Evolutionary conservation across 768 basidiomycete species (phyloP), one percentile per base, ranked within the genome.

Genomic region (Mycena chlorophos): DNA sequence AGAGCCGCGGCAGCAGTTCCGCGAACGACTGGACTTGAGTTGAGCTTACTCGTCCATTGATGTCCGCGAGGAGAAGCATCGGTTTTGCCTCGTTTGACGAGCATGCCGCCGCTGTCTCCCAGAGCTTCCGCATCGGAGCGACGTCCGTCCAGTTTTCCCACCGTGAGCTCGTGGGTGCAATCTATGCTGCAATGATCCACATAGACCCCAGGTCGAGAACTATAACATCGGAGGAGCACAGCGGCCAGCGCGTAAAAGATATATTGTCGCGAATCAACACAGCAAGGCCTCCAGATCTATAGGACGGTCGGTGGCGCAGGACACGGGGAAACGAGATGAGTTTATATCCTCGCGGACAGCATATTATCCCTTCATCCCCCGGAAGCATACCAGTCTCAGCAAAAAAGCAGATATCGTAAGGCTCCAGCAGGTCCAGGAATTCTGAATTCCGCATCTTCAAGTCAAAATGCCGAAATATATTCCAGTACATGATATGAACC

Each of bases 401-500:
- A 22, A 51, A 38, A 26, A 51, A 51, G 31, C 34, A 37, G 30
- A 51, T 51, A 28, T 51, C 49, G 22, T 51, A 51, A 17, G 19
- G 22, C 22, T 30, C 37, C 8, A 51, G 28, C 19, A 51, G 30
- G 6, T 20, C 17, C 13, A n/a, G 22, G 49, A 51, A 51, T 3
- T 38, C 49, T 5, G 16, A 5, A 22, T 14, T 20, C 3, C 31
- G 22, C 30, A 51, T 12, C 23, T 51, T 51, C 13, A 51, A 22
- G 25, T 31, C 23, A 26, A 51, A 51, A 30, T 37, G 14, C 4
- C 28, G 49, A 20, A 23, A 14, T 51, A 51, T 51, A 51, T 51
- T 51, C 49, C 49, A 51, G 34, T 51, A 51, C 49, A 51, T 51
- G 29, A 49, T 34, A 17, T 17, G 8, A 34, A 34, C 17, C 31